Conservation (phyloP, 306 rosid genomes). For the Begonia masoniana region DNA sequence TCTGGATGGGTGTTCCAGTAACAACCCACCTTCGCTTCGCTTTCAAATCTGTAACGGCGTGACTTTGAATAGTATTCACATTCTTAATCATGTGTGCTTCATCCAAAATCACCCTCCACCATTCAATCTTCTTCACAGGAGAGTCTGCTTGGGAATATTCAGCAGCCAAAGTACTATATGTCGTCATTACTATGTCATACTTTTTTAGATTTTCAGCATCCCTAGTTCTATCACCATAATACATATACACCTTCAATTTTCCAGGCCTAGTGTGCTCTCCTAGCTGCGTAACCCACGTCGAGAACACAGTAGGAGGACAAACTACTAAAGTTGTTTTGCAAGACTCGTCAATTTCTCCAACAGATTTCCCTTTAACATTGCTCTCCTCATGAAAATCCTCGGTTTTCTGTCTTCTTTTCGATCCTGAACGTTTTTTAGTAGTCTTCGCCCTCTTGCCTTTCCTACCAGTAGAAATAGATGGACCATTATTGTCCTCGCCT, state of each 20-base stretch:
- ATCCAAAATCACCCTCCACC: constrained; percentile 75
- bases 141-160: constrained; percentile 16
- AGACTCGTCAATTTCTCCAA: constrained; percentile 6
- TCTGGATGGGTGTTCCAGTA: constrained; percentile 74
- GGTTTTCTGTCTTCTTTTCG: constrained; percentile 19
- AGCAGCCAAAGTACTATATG: constrained; percentile 37
- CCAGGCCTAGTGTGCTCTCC: constrained; percentile 47
- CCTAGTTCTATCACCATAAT: constrained; percentile 55
- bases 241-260: constrained; percentile 44
- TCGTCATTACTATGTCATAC: constrained; percentile 67
- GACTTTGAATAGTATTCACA: constrained; percentile 35
- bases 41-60: constrained; percentile 30
- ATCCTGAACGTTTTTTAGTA: constrained; percentile 7
- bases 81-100: constrained; percentile 76
- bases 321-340: constrained; percentile 46
- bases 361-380: constrained; percentile 7
- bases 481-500: constrained; percentile 13
- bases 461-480: constrained; percentile 11
- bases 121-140: constrained; percentile 31
- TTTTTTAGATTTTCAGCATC: constrained; percentile 31
- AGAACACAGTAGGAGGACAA: constrained; percentile 72
- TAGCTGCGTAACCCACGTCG: constrained; percentile 54
- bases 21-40: constrained; percentile 71
- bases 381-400: constrained; percentile 5
- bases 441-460: constrained; percentile 25